These are phyloP conservation scores for Globisporangium polare DNA, from an alignment of 352 stramenopile species.

Conservation along the genomic window DNA sequence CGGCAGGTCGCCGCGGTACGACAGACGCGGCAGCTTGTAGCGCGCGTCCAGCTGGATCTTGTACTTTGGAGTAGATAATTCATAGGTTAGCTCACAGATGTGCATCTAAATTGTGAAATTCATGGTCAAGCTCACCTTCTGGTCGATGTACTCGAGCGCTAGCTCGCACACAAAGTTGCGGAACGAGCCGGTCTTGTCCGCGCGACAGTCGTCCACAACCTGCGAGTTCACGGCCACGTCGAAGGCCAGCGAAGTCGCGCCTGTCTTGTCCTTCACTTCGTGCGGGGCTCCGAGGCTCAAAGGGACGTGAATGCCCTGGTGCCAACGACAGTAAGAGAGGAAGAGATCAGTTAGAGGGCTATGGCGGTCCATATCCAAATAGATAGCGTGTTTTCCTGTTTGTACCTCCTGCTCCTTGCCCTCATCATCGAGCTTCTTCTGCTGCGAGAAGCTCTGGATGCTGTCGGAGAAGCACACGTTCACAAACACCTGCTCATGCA, in stretches of 20 bases:
- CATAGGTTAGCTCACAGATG: no score
- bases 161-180: conserved; percentile 83
- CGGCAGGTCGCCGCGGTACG: conserved; percentile 58
- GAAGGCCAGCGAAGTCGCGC: conserved; percentile 52
- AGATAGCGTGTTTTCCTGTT: not conserved
- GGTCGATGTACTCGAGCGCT: conserved; percentile 76
- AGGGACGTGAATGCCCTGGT: conserved; percentile 70
- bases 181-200: conserved; percentile 64
- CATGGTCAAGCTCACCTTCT: no score
- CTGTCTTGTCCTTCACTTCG: conserved; percentile 75
- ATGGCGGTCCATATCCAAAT: not conserved
- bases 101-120: no score
- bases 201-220: conserved; percentile 58
- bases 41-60: conserved; percentile 70
- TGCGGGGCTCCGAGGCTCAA: conserved; percentile 65
- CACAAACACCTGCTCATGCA: conserved; percentile 62
- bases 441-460: conserved; percentile 79
- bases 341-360: not conserved
- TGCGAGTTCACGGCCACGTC: conserved; percentile 81
- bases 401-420: conserved; percentile 69
- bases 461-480: conserved; percentile 65
- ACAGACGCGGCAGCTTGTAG: conserved; percentile 74
- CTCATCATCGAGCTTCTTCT: conserved; percentile 71
- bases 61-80: no score
- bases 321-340: not conserved